Percentiles rank a stretch among this genome's conserved stretches.
Evolutionary conservation across 176 grass and related monocot genomes (phyloP).

Genomic region (Typha latifolia): DNA sequence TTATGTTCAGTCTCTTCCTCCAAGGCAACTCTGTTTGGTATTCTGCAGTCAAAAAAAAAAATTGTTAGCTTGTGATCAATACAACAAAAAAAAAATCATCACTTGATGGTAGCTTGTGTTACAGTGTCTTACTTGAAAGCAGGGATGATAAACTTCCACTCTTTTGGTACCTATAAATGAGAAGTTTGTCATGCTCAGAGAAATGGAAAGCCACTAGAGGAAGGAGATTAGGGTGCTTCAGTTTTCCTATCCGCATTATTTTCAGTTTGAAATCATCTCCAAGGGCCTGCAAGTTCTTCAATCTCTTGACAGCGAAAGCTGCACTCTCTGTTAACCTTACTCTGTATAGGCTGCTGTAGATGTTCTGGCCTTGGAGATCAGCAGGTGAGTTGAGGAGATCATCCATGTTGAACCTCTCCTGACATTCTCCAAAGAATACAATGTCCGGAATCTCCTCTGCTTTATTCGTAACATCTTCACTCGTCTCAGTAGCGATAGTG

Average conservation of each 20-base stretch:
- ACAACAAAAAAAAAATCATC: no score
- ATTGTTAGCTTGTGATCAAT: not conserved
- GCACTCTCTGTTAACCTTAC: not conserved
- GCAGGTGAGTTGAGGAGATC: not conserved
- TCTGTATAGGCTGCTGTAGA: no score
- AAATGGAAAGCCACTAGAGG: no score
- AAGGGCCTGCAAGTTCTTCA: not conserved
- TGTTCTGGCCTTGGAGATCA: not conserved
- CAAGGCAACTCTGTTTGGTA: not conserved
- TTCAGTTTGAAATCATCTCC: conserved; percentile 3
- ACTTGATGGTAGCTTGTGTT: no score
- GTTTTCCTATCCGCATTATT: not conserved
- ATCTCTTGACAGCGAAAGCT: not conserved
- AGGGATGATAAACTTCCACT: no score
- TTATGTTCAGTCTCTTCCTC: not conserved
- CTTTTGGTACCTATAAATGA: no score
- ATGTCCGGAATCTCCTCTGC: not conserved
- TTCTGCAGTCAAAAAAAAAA: not conserved
- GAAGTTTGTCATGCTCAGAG: no score
- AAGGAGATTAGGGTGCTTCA: not conserved
- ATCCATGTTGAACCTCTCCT: not conserved
- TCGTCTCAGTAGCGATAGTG: no score
- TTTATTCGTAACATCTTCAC: no score
- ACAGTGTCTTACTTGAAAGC: no score
- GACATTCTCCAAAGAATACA: not conserved